phyloP scores from a whole-genome alignment of 2,329 filamentous ascomycete species.

The Aspergillus quadrilineatus region DNA sequence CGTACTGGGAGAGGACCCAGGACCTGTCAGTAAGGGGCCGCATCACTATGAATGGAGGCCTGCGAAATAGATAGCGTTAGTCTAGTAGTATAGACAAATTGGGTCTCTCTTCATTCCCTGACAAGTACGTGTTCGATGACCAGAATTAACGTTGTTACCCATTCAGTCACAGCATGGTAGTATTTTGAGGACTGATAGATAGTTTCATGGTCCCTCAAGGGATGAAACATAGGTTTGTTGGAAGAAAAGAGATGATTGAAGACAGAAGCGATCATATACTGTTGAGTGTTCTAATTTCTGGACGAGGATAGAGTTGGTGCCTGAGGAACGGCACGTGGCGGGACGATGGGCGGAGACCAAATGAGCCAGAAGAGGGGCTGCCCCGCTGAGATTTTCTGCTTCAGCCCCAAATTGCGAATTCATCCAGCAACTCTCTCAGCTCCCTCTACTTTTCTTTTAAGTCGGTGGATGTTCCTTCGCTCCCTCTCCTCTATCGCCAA shows the following conservation, averaged over 20 bases:
- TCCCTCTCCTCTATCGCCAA: constrained; percentile 26
- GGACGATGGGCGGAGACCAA: background rate
- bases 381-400: constrained; percentile 22
- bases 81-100: background rate
- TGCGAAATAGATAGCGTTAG: constrained; percentile 24
- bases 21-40: constrained; percentile 55
- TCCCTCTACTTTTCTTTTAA: background rate
- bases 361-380: background rate
- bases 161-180: too few relatives aligned
- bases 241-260: too few relatives aligned
- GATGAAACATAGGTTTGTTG: too few relatives aligned
- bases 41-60: constrained; percentile 64
- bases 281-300: background rate
- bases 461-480: constrained; percentile 9
- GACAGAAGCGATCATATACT: too few relatives aligned
- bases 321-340: constrained; percentile 28
- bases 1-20: constrained; percentile 53
- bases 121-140: too few relatives aligned
- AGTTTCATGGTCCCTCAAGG: background rate
- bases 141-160: too few relatives aligned
- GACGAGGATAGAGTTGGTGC: constrained; percentile 3
- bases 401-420: constrained; percentile 3
- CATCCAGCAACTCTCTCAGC: background rate
- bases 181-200: background rate
- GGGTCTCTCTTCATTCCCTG: too few relatives aligned